A percentile compares a stretch with the other conserved stretches of the same genome.
These are phyloP conservation scores for Ceratocystis diversiconidia DNA, from an alignment of 2,329 filamentous ascomycete genomes.

Conservation along the genomic window DNA sequence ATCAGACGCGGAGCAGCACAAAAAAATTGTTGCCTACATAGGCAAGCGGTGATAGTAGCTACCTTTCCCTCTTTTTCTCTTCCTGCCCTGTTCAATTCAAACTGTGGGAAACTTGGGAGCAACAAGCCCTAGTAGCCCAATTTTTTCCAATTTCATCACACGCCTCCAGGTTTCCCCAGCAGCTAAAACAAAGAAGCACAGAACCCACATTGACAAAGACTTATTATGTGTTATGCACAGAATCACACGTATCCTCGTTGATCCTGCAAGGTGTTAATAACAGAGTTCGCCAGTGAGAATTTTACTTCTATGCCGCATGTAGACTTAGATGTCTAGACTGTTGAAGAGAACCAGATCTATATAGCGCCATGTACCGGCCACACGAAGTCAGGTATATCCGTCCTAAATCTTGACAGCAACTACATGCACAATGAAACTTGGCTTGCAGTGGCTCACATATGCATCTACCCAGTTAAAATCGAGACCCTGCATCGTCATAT, in stretches of 20 bases:
- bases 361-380: background rate
- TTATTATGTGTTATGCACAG: background rate
- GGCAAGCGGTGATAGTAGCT: background rate
- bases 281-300: background rate
- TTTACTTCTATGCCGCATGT: background rate
- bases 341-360: background rate
- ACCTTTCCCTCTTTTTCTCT: background rate
- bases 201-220: background rate
- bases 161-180: background rate
- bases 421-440: background rate
- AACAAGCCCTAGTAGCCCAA: background rate
- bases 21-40: background rate
- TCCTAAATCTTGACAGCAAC: background rate
- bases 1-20: background rate
- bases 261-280: background rate
- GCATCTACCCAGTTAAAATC: background rate
- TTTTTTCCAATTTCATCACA: background rate
- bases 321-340: background rate
- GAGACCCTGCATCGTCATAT: background rate
- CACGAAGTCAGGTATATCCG: background rate
- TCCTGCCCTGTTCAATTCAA: background rate
- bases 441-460: background rate
- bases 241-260: background rate
- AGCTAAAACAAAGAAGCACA: background rate
- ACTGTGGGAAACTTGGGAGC: background rate